Percentiles rank a stretch among this genome's conserved stretches.
These are phyloP conservation scores for Collariella sp. DNA, from an alignment of 495 filamentous ascomycete genomes.

Conservation along the genomic window DNA sequence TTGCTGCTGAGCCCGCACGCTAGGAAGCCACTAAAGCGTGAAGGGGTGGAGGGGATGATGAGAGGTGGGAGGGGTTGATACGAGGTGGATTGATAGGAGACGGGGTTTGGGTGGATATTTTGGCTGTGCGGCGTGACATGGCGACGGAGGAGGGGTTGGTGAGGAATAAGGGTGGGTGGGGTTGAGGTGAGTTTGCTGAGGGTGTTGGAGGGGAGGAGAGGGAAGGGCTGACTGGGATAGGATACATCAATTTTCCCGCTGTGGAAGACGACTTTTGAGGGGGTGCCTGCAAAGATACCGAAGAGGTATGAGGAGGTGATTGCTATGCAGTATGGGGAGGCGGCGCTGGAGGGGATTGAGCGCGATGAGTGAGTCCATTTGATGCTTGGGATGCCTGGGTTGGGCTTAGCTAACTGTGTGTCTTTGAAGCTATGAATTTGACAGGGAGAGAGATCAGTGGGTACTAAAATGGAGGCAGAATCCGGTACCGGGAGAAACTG, in stretches of 20 bases:
- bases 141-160: conserved; percentile 29
- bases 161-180: conserved; percentile 36
- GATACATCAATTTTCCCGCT: conserved; percentile 4
- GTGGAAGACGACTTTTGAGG: conserved; percentile 41
- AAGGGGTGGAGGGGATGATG: conserved; percentile 48
- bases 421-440: conserved; percentile 32
- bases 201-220: too few relatives aligned
- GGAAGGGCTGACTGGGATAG: neutral
- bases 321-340: conserved; percentile 48
- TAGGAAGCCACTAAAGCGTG: conserved; percentile 49
- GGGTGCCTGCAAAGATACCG: conserved; percentile 51
- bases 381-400: neutral
- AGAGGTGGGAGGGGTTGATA: conserved; percentile 53
- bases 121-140: conserved; percentile 38
- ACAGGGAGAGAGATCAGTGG: conserved; percentile 31
- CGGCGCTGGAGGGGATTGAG: conserved; percentile 42
- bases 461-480: too few relatives aligned
- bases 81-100: conserved; percentile 66
- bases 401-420: neutral
- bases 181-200: conserved; percentile 6
- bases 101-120: too few relatives aligned
- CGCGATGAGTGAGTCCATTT: conserved; percentile 44
- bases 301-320: conserved; percentile 54
- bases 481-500: too few relatives aligned
- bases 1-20: conserved; percentile 64